Percentiles rank a stretch among this genome's conserved stretches.
Conservation (phyloP, 139 green algal genomes). For the Chlorella sp. region DNA sequence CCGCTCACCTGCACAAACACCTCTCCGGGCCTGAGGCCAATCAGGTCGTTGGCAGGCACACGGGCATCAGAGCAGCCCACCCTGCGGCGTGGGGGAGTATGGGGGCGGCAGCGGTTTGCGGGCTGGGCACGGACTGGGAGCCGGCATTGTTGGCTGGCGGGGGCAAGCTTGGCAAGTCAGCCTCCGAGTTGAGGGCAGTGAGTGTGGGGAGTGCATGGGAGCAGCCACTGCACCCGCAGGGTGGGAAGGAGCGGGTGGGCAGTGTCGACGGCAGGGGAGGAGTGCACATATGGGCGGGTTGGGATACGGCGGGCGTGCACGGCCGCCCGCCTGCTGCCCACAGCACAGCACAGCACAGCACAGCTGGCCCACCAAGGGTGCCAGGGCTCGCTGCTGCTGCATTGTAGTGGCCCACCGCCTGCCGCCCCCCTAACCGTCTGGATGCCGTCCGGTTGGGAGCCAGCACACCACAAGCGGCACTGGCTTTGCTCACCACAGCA, state of each 20-base stretch:
- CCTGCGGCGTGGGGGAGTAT: neutral
- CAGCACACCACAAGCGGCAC: too few relatives aligned
- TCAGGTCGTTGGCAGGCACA: slow-evolving; percentile 28
- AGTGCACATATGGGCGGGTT: neutral
- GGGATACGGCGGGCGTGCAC: neutral
- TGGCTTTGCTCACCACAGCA: slow-evolving; percentile 14
- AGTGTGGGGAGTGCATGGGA: neutral
- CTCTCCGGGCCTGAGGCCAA: slow-evolving; percentile 7
- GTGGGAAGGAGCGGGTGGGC: neutral
- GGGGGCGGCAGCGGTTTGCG: neutral
- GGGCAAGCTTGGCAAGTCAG: too few relatives aligned
- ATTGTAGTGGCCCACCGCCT: too few relatives aligned
- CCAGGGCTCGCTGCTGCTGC: too few relatives aligned
- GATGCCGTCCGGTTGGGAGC: too few relatives aligned
- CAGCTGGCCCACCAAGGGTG: too few relatives aligned
- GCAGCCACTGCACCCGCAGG: too few relatives aligned
- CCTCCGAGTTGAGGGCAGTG: too few relatives aligned
- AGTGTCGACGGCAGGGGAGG: neutral
- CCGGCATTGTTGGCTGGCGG: too few relatives aligned
- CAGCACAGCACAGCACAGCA: too few relatives aligned
- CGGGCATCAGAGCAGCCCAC: slow-evolving; percentile 20
- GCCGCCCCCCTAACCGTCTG: too few relatives aligned
- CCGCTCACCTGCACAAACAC: slow-evolving; percentile 26
- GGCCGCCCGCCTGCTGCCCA: too few relatives aligned
- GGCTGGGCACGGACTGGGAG: neutral